phyloP scores from a whole-genome alignment of 805 yeast species.

The Yarrowia porcina region DNA sequence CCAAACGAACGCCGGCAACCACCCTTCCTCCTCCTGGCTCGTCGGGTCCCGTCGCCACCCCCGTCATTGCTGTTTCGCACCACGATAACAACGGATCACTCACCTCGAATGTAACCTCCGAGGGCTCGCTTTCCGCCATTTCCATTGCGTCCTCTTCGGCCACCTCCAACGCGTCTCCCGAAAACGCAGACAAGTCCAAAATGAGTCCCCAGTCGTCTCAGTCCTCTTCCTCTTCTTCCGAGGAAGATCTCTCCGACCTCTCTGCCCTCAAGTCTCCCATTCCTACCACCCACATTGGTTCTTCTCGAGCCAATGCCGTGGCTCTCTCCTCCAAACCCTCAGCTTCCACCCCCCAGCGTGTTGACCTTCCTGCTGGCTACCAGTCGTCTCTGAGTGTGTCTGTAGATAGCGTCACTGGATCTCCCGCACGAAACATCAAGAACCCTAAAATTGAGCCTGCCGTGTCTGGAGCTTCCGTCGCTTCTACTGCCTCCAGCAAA shows the following conservation, averaged over 20 bases:
- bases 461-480: conserved; percentile 7
- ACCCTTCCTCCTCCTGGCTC: conserved; percentile 13
- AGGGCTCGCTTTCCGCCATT: conserved; percentile 13
- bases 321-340: conserved; percentile 4
- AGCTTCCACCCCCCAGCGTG: conserved; percentile 20
- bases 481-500: not conserved
- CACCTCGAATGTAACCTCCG: conserved; percentile 20
- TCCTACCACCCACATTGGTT: conserved; percentile 1
- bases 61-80: conserved; percentile 1
- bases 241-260: not conserved
- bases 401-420: conserved; percentile 18
- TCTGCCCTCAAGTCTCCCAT: conserved; percentile 17
- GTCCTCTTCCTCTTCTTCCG: conserved; percentile 9
- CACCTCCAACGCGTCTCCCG: conserved; percentile 21
- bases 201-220: conserved; percentile 25
- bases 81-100: conserved; percentile 15
- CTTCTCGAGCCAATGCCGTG: conserved; percentile 14
- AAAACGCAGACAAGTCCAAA: conserved; percentile 2
- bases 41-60: conserved; percentile 11
- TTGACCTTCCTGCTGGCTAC: conserved; percentile 23
- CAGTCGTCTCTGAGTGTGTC: conserved; percentile 13
- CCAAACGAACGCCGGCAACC: conserved; percentile 2
- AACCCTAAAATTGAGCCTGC: conserved; percentile 16
- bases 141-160: conserved; percentile 18
- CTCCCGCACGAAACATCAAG: conserved; percentile 20